Evolutionary conservation across 495 filamentous ascomycete genomes (phyloP).

Genomic region (Penicillium bovifimosum): DNA sequence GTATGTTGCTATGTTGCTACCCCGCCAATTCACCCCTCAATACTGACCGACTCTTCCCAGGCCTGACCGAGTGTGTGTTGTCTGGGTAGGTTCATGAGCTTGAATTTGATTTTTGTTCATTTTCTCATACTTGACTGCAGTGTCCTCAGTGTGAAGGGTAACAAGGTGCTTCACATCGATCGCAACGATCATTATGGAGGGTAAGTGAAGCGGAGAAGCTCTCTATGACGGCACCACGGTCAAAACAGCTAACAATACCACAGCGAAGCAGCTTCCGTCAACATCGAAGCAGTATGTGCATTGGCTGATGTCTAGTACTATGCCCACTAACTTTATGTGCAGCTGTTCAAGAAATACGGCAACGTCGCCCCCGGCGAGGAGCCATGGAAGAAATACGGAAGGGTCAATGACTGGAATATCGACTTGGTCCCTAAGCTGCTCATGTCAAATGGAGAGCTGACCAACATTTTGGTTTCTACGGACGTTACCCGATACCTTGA

Average conservation of each 20-base stretch:
- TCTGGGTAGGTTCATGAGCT: conserved; percentile 62
- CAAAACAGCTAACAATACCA: conserved; percentile 19
- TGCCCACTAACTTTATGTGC: conserved; percentile 18
- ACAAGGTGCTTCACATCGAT: conserved; percentile 98
- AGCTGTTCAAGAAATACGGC: conserved; percentile 95
- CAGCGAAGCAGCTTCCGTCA: conserved; percentile 89
- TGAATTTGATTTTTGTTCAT: neutral
- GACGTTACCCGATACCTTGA: conserved; percentile 97
- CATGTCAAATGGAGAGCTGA: conserved; percentile 97
- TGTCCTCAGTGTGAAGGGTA: conserved; percentile 96
- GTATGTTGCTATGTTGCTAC: conserved; percentile 57
- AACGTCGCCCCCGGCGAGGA: conserved; percentile 75
- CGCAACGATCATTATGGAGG: conserved; percentile 99
- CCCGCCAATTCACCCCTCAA: conserved; percentile 28
- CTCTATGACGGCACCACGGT: conserved; percentile 8
- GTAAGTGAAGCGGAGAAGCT: conserved; percentile 48
- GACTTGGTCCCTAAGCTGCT: conserved; percentile 96
- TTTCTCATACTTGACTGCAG: conserved; percentile 35
- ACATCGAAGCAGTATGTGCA: conserved; percentile 75
- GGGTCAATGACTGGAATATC: conserved; percentile 99
- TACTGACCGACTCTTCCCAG: conserved; percentile 46
- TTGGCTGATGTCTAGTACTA: neutral
- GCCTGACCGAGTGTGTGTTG: conserved; percentile 96
- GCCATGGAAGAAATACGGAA: conserved; percentile 95
- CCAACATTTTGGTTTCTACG: conserved; percentile 93